A percentile compares a stretch with the other conserved stretches of the same genome.
Evolutionary conservation across 2,329 filamentous ascomycete genomes (phyloP).

Genomic region (Decorospora gaudefroyi): DNA sequence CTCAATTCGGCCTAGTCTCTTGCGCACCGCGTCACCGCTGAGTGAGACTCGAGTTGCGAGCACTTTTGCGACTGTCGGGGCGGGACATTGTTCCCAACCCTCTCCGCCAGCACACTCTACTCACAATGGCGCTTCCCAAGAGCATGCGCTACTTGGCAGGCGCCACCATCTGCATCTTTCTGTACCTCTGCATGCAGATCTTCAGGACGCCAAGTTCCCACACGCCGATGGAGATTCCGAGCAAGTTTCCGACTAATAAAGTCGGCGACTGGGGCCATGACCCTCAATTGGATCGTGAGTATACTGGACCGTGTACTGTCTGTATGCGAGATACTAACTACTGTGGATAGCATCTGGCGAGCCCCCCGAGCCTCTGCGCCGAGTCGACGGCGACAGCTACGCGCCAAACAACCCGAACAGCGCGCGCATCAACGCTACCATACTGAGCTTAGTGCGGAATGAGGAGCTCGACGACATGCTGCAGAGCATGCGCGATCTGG

Average conservation of each 20-base stretch:
- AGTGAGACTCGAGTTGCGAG: slow-evolving; percentile 16
- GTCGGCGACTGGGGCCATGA: slow-evolving; percentile 71
- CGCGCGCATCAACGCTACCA: slow-evolving; percentile 87
- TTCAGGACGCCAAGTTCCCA: slow-evolving; percentile 64
- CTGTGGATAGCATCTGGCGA: slow-evolving; percentile 71
- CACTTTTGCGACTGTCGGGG: slow-evolving; percentile 4
- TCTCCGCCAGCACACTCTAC: slow-evolving; percentile 4
- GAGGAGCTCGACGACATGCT: slow-evolving; percentile 84
- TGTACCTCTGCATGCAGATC: slow-evolving; percentile 78
- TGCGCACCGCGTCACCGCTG: slow-evolving; percentile 15
- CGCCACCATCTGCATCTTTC: slow-evolving; percentile 71
- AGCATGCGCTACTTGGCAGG: slow-evolving; percentile 80
- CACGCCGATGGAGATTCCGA: slow-evolving; percentile 47
- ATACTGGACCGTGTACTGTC: background rate
- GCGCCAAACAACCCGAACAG: slow-evolving; percentile 73
- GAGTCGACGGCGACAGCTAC: slow-evolving; percentile 74
- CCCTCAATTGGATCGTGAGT: slow-evolving; percentile 83
- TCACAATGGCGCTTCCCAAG: slow-evolving; percentile 79
- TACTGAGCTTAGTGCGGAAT: slow-evolving; percentile 90
- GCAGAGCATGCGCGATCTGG: slow-evolving; percentile 85
- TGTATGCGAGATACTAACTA: slow-evolving; percentile 11
- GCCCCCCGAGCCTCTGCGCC: slow-evolving; percentile 74
- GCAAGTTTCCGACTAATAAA: slow-evolving; percentile 45
- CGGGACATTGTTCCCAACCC: slow-evolving; percentile 13
- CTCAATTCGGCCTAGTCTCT: slow-evolving; percentile 7